Conservation (phyloP, 192 early-diverging fungal species). For the Helicostylum pulchrum region DNA sequence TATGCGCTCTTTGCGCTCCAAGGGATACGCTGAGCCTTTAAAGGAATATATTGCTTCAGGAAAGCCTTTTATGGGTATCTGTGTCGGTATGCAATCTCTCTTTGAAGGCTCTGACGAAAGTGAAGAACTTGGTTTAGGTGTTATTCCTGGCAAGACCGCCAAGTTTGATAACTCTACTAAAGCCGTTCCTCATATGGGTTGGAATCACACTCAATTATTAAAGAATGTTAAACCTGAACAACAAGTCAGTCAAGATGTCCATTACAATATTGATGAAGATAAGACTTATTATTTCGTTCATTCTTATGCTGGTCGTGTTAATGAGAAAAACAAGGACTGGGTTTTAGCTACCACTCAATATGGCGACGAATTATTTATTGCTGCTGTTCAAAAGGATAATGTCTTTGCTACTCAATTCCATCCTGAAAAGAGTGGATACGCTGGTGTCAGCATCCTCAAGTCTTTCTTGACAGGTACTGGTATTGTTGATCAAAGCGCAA, state of each 20-base stretch:
- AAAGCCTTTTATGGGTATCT: conserved; percentile 96
- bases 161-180: conserved; percentile 70
- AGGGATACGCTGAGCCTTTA: conserved; percentile 80
- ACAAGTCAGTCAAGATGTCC: conserved; percentile 14
- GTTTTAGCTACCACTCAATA: conserved; percentile 83
- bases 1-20: conserved; percentile 70
- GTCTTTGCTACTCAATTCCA: conserved; percentile 99
- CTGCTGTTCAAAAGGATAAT: conserved; percentile 76
- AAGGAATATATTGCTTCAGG: conserved; percentile 81
- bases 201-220: conserved; percentile 70
- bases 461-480: conserved; percentile 70
- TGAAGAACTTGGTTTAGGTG: conserved; percentile 72
- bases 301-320: conserved; percentile 82
- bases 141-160: conserved; percentile 71
- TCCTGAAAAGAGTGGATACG: conserved; percentile 94
- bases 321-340: conserved; percentile 63
- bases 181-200: conserved; percentile 98
- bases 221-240: conserved; percentile 22
- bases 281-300: conserved; percentile 96
- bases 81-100: conserved; percentile 96
- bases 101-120: conserved; percentile 90
- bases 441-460: conserved; percentile 78
- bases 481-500: conserved; percentile 13
- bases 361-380: conserved; percentile 82
- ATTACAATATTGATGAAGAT: conserved; percentile 43